Conservation (phyloP, 2,329 filamentous ascomycete species). For the Curvularia sp. region DNA sequence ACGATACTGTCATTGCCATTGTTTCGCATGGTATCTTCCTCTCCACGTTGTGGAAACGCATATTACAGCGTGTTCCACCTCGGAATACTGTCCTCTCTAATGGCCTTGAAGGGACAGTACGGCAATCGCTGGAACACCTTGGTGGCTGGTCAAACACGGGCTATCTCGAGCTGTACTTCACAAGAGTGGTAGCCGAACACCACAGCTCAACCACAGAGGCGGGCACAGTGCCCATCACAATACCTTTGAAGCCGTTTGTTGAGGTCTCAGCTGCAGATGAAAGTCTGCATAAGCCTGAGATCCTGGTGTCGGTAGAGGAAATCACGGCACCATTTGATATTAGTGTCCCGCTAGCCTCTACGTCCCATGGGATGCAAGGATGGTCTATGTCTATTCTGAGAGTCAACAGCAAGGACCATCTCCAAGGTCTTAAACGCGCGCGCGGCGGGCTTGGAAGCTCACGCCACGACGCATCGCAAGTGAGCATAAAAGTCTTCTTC, state of each 20-base stretch:
- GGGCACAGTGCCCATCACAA: background rate
- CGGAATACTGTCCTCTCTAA: conserved; percentile 55
- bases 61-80: conserved; percentile 64
- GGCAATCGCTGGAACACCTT: conserved; percentile 58
- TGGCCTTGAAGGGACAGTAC: conserved; percentile 50
- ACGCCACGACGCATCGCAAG: conserved; percentile 76
- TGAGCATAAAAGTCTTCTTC: conserved; percentile 80
- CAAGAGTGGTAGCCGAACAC: background rate
- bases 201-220: background rate
- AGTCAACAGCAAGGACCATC: conserved; percentile 75
- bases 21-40: conserved; percentile 87
- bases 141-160: conserved; percentile 72
- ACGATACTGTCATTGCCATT: conserved; percentile 63
- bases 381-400: conserved; percentile 62
- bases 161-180: conserved; percentile 60
- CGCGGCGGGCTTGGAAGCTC: conserved; percentile 82
- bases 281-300: conserved; percentile 4
- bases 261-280: conserved; percentile 6
- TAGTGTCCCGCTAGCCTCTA: background rate
- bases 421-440: conserved; percentile 77
- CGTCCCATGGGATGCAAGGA: conserved; percentile 33
- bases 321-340: background rate
- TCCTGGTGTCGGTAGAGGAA: background rate
- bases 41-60: conserved; percentile 68
- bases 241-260: conserved; percentile 1